Evolutionary conservation across 805 yeast species (phyloP), one percentile per base, ranked within the genome.

Genomic region (Torulaspora quercuum): DNA sequence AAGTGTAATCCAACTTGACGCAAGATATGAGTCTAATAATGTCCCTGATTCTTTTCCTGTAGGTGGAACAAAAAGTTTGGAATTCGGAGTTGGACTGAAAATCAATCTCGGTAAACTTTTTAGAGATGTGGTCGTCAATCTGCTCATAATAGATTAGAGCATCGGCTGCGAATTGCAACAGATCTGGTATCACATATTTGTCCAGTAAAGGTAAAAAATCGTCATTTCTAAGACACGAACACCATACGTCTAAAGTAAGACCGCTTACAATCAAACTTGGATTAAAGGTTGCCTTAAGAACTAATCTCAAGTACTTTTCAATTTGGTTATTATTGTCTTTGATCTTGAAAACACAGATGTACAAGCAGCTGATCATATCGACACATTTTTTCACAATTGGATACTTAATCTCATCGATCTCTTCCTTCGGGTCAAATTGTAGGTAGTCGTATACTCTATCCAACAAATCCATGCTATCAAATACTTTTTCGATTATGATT

Each of bases 201-300:
- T 77, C 75, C 29, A 62, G 30, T 21, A 56, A 34, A 7, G 62
- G 62, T 41, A 80, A 69, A 30, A 83, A 67, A 42, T 80, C 85
- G 48, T 88, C 95, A 39, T 80, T 76, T 51, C 99, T 73, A 34
- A 94, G 65, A 48, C 90, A 77, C 2, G 90, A 76, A 43, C 95
- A 87, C 98, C 98, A 94, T 66, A 92, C 82, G 57, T 88, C 95
- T 35, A 92, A 64, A 0, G 96, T 84, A 11, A 92, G 70, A 0
- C 96, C 95, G 33, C 95, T 82, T 3, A 90, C 80, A n/a, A 90
- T 81, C 38, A 92, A 69, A 50, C 95, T 84, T 16, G 86, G 83
- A 54, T 87, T 92, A 50, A 71, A 74, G 0, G 95, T 84, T 1
- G 96, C 86, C 29, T 79, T 73, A 28, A 92, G 66, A 5, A 92